These are phyloP conservation scores for Pneumocystis oryctolagi DNA, from an alignment of 1,139 yeast genomes.

Conservation along the genomic window DNA sequence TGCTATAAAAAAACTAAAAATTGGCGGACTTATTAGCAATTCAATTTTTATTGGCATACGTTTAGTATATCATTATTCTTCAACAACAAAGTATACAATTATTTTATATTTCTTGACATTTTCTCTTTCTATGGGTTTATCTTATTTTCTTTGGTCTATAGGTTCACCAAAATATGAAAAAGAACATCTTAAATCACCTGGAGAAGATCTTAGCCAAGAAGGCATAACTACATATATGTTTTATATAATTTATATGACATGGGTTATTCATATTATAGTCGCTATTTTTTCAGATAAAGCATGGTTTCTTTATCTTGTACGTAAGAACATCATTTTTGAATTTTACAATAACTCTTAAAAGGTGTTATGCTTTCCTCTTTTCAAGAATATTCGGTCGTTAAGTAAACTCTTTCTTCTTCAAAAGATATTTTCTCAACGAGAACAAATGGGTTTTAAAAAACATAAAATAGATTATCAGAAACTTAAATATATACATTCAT, in stretches of 20 bases:
- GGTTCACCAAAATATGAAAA: not conserved
- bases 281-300: not conserved
- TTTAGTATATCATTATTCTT: not conserved
- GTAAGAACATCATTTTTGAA: not conserved
- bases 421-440: not conserved
- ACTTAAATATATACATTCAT: not conserved
- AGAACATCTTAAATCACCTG: not conserved
- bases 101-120: not conserved
- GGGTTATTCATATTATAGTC: not conserved
- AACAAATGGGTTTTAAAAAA: not conserved
- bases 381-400: not conserved
- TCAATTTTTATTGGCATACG: not conserved
- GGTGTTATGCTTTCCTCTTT: not conserved
- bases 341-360: not conserved
- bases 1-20: not conserved
- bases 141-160: not conserved
- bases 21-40: not conserved
- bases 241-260: not conserved
- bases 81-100: not conserved
- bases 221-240: not conserved
- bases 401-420: not conserved
- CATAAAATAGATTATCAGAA: not conserved
- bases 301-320: not conserved
- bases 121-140: not conserved
- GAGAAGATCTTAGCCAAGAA: not conserved